Evolutionary conservation across 495 filamentous ascomycete genomes (phyloP).

Genomic region (Xylaria castorea): DNA sequence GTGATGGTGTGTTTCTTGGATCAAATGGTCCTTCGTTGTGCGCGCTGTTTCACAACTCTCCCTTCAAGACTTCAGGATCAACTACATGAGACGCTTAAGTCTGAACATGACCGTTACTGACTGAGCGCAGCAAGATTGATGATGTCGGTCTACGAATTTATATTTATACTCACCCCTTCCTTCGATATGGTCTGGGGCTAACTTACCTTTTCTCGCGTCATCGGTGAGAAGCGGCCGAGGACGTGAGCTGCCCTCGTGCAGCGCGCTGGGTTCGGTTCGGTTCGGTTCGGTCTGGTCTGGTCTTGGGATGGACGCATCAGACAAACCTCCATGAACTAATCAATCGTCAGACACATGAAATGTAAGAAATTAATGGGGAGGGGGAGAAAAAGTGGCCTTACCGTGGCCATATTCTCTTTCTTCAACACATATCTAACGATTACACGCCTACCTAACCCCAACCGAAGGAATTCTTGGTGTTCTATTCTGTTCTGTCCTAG

Average conservation of each 20-base stretch:
- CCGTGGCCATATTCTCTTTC: neutral
- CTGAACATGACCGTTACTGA: neutral
- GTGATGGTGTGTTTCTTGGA: no score
- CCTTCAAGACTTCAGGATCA: neutral
- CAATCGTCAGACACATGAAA: neutral
- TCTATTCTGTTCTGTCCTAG: neutral
- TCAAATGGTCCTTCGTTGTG: neutral
- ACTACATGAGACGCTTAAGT: neutral
- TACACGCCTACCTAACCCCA: neutral
- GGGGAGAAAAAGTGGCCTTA: neutral
- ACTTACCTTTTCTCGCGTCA: neutral
- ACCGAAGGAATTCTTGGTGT: slow-evolving; percentile 2
- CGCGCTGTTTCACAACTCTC: neutral
- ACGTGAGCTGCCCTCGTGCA: slow-evolving; percentile 3
- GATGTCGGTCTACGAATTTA: neutral
- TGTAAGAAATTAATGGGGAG: neutral
- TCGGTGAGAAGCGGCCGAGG: neutral
- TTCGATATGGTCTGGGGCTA: neutral
- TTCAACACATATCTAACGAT: neutral
- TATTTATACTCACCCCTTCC: neutral
- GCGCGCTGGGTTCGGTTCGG: neutral
- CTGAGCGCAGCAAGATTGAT: neutral
- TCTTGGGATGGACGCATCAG: neutral
- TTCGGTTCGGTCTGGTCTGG: neutral
- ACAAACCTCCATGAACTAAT: neutral